Conservation (phyloP, 2,329 filamentous ascomycete genomes). For the Trichoderma gracile region DNA sequence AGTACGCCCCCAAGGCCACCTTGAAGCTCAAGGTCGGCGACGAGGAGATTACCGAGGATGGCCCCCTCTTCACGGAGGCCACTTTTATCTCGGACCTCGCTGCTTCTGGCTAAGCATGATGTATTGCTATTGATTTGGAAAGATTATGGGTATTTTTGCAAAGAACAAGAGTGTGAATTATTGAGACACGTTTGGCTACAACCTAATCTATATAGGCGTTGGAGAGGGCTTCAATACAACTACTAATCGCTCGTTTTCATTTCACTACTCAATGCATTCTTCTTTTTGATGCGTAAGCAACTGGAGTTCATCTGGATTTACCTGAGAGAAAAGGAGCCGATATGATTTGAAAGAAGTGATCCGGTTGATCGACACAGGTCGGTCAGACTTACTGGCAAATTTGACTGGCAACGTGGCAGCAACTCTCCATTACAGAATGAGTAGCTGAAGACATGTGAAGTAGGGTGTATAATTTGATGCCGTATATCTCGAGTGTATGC, state of each 20-base stretch:
- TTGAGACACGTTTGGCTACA: slow-evolving; percentile 29
- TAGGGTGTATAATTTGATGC: neutral
- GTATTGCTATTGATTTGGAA: slow-evolving; percentile 8
- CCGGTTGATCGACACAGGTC: too few relatives aligned
- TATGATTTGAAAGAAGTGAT: too few relatives aligned
- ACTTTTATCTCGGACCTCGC: slow-evolving; percentile 80
- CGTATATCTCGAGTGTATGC: neutral
- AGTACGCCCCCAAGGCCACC: slow-evolving; percentile 72
- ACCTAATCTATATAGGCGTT: slow-evolving; percentile 31
- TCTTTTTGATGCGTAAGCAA: slow-evolving; percentile 22
- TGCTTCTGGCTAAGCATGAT: slow-evolving; percentile 2
- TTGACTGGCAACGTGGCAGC: too few relatives aligned
- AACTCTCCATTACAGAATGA: too few relatives aligned
- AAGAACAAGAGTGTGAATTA: slow-evolving; percentile 19
- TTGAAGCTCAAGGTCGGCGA: slow-evolving; percentile 86
- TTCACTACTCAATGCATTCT: neutral
- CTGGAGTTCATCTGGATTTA: neutral
- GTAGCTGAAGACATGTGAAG: neutral
- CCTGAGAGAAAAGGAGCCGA: neutral
- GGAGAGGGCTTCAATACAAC: slow-evolving; percentile 29
- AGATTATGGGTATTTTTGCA: slow-evolving; percentile 22
- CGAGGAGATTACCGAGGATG: slow-evolving; percentile 74
- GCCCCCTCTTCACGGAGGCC: slow-evolving; percentile 80
- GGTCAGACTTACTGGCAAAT: too few relatives aligned
- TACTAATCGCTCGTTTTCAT: slow-evolving; percentile 32